These are phyloP conservation scores for Xanthoparmelia taractica DNA, from an alignment of 495 filamentous ascomycete species.

Conservation along the genomic window DNA sequence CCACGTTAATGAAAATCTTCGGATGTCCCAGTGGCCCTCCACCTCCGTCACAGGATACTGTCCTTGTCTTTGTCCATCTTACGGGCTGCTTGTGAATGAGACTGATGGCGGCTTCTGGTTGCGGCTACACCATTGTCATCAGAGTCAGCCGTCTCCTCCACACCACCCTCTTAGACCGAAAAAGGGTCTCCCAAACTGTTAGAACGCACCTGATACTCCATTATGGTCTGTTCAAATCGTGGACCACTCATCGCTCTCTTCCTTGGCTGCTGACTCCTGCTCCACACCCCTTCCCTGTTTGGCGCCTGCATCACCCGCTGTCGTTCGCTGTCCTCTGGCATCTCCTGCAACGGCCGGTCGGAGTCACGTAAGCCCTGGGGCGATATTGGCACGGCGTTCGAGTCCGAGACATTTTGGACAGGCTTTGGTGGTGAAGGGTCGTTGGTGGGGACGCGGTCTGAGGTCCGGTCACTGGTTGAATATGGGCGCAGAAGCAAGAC, in stretches of 20 bases:
- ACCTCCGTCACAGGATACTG: constrained; percentile 87
- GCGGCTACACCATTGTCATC: constrained; percentile 50
- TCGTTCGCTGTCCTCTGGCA: constrained; percentile 51
- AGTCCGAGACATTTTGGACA: constrained; percentile 49
- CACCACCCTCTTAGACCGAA: neutral
- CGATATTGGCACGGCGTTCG: constrained; percentile 51
- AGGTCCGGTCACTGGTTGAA: constrained; percentile 18
- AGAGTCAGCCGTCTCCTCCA: neutral
- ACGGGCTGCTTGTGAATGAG: constrained; percentile 95
- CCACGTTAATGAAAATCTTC: constrained; percentile 90
- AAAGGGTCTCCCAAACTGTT: neutral
- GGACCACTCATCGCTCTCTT: constrained; percentile 81
- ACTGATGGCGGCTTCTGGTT: constrained; percentile 80
- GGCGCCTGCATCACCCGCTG: constrained; percentile 68
- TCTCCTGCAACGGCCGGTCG: constrained; percentile 47
- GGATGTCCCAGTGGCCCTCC: constrained; percentile 90
- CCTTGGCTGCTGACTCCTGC: constrained; percentile 71
- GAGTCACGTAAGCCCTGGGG: constrained; percentile 36
- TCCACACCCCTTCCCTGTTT: constrained; percentile 75
- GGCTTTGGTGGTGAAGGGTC: constrained; percentile 43
- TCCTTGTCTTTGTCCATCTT: constrained; percentile 71
- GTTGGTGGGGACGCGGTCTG: constrained; percentile 46
- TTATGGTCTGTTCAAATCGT: constrained; percentile 92
- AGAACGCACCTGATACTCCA: constrained; percentile 73
- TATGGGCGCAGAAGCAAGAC: constrained; percentile 11